These are phyloP conservation scores for Colletotrichum agaves DNA, from an alignment of 2,329 filamentous ascomycete species.

Conservation along the genomic window DNA sequence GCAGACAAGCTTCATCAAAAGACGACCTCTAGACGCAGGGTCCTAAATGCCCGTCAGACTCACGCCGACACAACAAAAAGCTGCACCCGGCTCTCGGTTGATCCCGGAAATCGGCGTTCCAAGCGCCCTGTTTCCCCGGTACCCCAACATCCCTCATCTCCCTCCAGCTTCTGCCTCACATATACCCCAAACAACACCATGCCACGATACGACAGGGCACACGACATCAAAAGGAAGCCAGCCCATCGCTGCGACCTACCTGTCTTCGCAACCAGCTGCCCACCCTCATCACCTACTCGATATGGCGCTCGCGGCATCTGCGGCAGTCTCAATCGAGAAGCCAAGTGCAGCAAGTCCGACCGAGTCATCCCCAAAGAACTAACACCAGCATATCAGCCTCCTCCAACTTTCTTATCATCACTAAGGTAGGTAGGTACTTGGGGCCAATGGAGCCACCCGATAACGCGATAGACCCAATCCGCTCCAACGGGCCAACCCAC, in stretches of 20 bases:
- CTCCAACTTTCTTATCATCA: background rate
- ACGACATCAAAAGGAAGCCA: background rate
- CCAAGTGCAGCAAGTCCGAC: background rate
- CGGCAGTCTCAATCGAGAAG: constrained; percentile 9
- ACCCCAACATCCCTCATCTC: constrained; percentile 7
- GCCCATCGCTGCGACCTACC: constrained; percentile 6
- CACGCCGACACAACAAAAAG: background rate
- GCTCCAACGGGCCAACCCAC: background rate
- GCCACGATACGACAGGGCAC: background rate
- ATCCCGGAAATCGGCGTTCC: constrained; percentile 7
- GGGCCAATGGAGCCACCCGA: background rate
- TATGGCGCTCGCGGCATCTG: constrained; percentile 5
- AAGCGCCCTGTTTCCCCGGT: background rate
- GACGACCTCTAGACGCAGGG: background rate
- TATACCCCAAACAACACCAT: background rate
- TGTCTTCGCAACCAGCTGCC: background rate
- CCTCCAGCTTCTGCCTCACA: constrained; percentile 1
- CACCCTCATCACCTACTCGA: background rate
- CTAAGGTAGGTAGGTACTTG: background rate
- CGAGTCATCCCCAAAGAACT: constrained; percentile 5
- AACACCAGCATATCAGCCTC: background rate
- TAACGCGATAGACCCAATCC: background rate
- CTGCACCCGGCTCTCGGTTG: constrained; percentile 1
- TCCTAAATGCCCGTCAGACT: background rate
- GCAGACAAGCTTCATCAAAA: background rate